Percentiles rank a stretch among this genome's conserved stretches.
These are phyloP conservation scores for Microstroma glucosiphilum DNA, from an alignment of 1,284 basidiomycete genomes.

Conservation along the genomic window DNA sequence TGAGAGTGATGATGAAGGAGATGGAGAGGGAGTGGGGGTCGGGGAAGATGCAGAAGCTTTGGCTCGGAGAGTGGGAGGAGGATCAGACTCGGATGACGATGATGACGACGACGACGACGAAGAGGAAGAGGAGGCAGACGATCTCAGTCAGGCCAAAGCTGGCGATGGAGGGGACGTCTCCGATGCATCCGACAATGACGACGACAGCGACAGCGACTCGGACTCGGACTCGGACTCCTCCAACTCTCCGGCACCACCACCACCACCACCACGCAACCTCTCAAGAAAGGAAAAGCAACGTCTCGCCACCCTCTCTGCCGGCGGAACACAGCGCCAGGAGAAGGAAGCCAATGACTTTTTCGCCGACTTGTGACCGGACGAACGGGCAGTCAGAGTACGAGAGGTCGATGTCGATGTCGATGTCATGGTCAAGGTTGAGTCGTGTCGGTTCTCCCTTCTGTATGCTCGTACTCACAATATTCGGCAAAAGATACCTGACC, in stretches of 20 bases:
- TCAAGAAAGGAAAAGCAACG: neutral
- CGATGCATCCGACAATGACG: slow-evolving; percentile 9
- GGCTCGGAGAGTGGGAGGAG: neutral
- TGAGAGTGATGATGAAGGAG: slow-evolving; percentile 19
- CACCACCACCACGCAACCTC: neutral
- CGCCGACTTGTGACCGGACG: slow-evolving; percentile 8
- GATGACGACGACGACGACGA: slow-evolving; percentile 8
- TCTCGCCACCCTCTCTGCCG: neutral
- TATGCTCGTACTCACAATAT: too few species aligned
- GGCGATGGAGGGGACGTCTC: slow-evolving; percentile 9
- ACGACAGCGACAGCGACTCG: slow-evolving; percentile 6
- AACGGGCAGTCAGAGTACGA: too few species aligned
- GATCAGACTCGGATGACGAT: slow-evolving; percentile 6
- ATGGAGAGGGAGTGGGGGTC: slow-evolving; percentile 12
- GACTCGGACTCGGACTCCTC: slow-evolving; percentile 5
- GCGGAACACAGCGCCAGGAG: neutral
- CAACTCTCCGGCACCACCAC: neutral
- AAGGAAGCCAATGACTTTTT: slow-evolving; percentile 12
- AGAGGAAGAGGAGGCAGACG: slow-evolving; percentile 9
- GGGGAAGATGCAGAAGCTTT: slow-evolving; percentile 19
- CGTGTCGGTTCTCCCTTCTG: too few species aligned
- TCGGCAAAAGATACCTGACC: too few species aligned
- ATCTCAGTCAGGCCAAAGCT: neutral
- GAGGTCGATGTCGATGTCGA: too few species aligned
- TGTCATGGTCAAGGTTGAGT: too few species aligned